Base-by-base conservation (phyloP, 2,329 filamentous ascomycete species). In the Penicillium sp. region DNA sequence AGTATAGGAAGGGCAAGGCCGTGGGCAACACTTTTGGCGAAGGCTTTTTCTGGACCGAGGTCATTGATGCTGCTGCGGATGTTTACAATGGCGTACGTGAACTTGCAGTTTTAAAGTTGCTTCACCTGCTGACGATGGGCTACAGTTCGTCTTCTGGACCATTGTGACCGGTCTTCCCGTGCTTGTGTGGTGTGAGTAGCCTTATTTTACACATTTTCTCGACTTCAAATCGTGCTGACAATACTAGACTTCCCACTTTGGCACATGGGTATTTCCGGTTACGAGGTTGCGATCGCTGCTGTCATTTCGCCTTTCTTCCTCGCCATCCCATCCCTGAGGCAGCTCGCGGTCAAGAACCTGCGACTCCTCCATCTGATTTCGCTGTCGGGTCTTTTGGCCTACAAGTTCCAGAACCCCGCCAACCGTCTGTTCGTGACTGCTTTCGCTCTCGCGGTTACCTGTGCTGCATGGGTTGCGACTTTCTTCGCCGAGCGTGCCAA, bases 221-320 rank as follows among this genome's bases (percentile, higher is more conserved):
- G n/a, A 6, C 7, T 19, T 2, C 9, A 24, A 16, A 14, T 16
- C 22, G 13, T 35, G 54, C 70, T 74, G 54, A 73, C 54, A 7
- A 14, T 46, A 31, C 33, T 62, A 92, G 89, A 96, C 77, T 99
- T 99, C 74, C 95, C 95, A 14, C 85, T 99, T 11, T 99, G 95
- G 95, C 87, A 97, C 75, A 99, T 99, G 95, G 95, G 95, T 31
- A 96, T 99, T 60, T 98, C 94, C 4, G 95, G 95, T 62, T 99
- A 95, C 72, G 95, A 99, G 78, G 89, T 88, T 44, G 83, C 96
- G 65, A 88, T 99, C 70, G 89, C 98, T 87, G 86, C 85, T 51
- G 94, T 91, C 3, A 76, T 94, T 53, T 90, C 93, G 4, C 95
- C 95, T 0, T 81, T 93, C 40, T 75, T 98, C 19, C 86, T 99